Evolutionary conservation across 1,284 basidiomycete genomes (phyloP).

Genomic region (Uromyces viciae-fabae): DNA sequence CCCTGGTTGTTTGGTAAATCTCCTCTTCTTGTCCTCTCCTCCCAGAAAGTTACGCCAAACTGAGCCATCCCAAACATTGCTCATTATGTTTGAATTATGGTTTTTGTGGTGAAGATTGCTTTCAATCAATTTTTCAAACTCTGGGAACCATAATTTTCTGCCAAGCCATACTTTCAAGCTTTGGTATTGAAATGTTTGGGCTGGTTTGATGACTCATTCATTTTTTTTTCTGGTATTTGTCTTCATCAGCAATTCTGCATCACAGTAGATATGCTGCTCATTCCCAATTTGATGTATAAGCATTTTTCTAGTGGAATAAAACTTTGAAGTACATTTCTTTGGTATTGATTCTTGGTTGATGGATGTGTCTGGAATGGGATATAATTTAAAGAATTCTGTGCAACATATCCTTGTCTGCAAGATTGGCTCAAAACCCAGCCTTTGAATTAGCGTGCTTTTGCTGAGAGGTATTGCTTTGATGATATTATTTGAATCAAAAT

Average conservation of each 20-base stretch:
- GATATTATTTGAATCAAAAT: neutral
- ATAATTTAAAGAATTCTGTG: neutral
- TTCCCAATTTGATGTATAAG: neutral
- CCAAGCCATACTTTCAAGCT: neutral
- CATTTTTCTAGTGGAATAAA: neutral
- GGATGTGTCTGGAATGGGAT: neutral
- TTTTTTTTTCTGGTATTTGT: neutral
- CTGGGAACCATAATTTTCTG: neutral
- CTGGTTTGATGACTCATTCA: neutral
- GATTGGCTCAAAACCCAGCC: neutral
- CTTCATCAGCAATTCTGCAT: neutral
- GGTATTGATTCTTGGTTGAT: neutral
- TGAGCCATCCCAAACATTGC: conserved; percentile 9
- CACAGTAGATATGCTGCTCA: neutral
- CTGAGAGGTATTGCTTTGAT: neutral
- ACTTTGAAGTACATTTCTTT: neutral
- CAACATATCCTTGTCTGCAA: neutral
- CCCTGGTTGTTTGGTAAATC: neutral
- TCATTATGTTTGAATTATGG: neutral
- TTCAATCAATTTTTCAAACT: neutral
- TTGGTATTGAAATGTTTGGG: neutral
- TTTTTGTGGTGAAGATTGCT: neutral
- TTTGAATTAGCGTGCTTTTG: neutral
- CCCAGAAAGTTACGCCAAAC: neutral
- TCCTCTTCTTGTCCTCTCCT: neutral